Conservation (phyloP, 2,329 filamentous ascomycete species). For the Trichoderma guizhouense region DNA sequence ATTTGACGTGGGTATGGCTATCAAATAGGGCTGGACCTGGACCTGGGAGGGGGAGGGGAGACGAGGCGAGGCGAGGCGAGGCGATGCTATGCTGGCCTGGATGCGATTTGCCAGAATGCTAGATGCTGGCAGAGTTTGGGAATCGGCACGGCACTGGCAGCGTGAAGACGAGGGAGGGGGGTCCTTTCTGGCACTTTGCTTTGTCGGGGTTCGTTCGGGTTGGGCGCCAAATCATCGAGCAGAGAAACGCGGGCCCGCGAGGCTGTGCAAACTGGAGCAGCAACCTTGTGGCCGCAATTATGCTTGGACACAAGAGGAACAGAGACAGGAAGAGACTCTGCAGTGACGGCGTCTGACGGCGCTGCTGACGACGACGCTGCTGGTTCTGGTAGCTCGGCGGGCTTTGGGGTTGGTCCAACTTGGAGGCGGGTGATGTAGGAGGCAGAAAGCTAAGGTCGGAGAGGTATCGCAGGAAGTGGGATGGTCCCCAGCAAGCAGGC, state of each 20-base stretch:
- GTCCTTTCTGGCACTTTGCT: conserved; percentile 6
- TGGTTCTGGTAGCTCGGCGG: conserved; percentile 5
- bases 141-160: conserved; percentile 6
- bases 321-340: background rate
- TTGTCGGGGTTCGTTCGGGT: conserved; percentile 18
- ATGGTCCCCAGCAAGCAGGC: background rate
- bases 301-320: background rate
- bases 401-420: background rate
- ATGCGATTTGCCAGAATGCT: background rate
- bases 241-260: conserved; percentile 16
- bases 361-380: conserved; percentile 17
- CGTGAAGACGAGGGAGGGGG: conserved; percentile 1
- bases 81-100: background rate
- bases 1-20: conserved; percentile 11
- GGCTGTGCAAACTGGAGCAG: conserved; percentile 19
- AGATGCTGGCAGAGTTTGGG: conserved; percentile 8
- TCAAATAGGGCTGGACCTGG: conserved; percentile 18
- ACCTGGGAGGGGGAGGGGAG: background rate
- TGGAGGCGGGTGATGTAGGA: conserved; percentile 14
- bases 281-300: conserved; percentile 15
- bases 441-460: conserved; percentile 5
- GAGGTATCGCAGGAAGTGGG: background rate
- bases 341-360: conserved; percentile 13
- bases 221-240: conserved; percentile 20
- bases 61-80: background rate